Evolutionary conservation across 2,329 filamentous ascomycete species (phyloP), one percentile per base, ranked within the genome.

Genomic region (Neonectria magnoliae): DNA sequence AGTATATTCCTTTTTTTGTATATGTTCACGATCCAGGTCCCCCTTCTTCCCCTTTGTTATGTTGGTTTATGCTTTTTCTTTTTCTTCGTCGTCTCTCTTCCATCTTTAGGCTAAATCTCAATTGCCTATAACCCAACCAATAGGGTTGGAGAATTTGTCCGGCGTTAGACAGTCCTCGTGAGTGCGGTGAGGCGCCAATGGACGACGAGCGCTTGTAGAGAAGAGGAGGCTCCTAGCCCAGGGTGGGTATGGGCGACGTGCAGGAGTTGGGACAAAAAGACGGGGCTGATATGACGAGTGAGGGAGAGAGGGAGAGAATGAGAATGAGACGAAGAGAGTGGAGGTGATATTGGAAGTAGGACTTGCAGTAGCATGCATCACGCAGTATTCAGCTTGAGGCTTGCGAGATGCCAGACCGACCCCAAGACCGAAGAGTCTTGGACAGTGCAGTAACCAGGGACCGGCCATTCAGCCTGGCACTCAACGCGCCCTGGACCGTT

Each of bases 151-250:
- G 57, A 54, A 54, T 44, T 65, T 22, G 60, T 60, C 54, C 8
- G 22, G 25, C 22, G 16, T 25, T 16, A 33, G 47, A 36, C 38
- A 60, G 33, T 71, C 65, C 66, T 67, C 67, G 59, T 63, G 68
- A 66, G 54, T 59, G 56, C 22, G 50, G 58, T 57, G 58, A 64
- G 61, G 33, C 48, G 42, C 72, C 72, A 74, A 74, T 74, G 27
- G 59, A 38, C 56, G 54, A 22, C 33, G 41, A 62, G 72, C 72
- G 72, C 72, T 74, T 74, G 63, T 74, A 74, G 53, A 58, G 58
- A 62, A 50, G 57, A 60, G 57, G 57, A 61, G 52, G 57, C 45
- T 56, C 29, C 38, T 45, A 57, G 18, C 42, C 38, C 58, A 20
- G 41, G 51, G 51, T 50, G 22, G 58, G 47, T n/a, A 36, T 36